phyloP scores from a whole-genome alignment of 176 grass and related monocot species.

The Oryza officinalis region DNA sequence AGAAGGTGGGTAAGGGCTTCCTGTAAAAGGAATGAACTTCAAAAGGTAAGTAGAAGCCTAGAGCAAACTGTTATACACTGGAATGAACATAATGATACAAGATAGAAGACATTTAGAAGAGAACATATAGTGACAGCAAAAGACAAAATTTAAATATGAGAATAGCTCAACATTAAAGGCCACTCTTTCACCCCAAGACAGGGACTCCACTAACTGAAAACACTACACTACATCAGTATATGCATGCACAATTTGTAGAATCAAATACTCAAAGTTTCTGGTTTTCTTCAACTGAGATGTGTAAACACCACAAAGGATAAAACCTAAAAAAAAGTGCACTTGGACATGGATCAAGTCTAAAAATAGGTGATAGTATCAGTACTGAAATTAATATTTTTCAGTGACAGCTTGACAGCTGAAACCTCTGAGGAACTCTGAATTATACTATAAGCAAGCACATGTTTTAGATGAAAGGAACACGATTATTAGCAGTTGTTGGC shows the following conservation, averaged over 20 bases:
- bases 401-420: constrained; percentile 17
- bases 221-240: constrained; percentile 20
- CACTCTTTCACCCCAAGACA: constrained; percentile 3
- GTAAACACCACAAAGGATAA: neutral
- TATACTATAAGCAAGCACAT: constrained; percentile 10
- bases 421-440: neutral
- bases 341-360: neutral
- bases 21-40: constrained; percentile 52
- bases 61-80: neutral
- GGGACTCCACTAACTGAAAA: constrained; percentile 27
- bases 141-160: neutral
- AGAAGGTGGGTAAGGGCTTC: constrained; percentile 94
- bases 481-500: neutral
- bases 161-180: neutral
- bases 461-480: neutral
- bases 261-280: constrained; percentile 2
- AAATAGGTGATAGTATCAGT: neutral
- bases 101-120: neutral
- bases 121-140: constrained; percentile 1
- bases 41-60: constrained; percentile 4
- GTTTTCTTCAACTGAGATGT: neutral
- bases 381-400: neutral
- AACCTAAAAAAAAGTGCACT: neutral
- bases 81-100: neutral
- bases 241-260: constrained; percentile 10